A percentile compares a stretch with the other conserved stretches of the same genome.
phyloP scores from a whole-genome alignment of 2,329 filamentous ascomycete genomes.

The Plenodomus tracheiphilus region DNA sequence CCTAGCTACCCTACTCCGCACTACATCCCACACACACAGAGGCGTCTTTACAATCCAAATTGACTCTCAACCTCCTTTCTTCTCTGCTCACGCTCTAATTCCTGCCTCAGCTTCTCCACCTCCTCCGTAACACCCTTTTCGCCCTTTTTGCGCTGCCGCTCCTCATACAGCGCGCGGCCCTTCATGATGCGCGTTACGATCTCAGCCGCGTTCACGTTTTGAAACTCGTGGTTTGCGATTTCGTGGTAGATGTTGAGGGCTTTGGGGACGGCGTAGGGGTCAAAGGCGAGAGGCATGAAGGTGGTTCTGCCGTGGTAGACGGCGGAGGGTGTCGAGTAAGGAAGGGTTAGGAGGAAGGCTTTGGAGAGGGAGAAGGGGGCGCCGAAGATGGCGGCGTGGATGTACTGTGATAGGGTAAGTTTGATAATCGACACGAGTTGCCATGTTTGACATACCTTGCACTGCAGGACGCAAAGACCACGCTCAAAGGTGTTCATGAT shows the following conservation, averaged over 20 bases:
- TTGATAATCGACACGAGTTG: slow-evolving; percentile 3
- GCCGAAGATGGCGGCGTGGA: slow-evolving; percentile 85
- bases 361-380: slow-evolving; percentile 86
- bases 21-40: too few species aligned
- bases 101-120: slow-evolving; percentile 44
- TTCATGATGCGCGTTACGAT: slow-evolving; percentile 91
- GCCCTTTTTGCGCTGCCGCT: slow-evolving; percentile 85
- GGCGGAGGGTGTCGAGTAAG: slow-evolving; percentile 69
- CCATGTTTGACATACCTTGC: slow-evolving; percentile 65
- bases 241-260: slow-evolving; percentile 81
- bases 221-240: slow-evolving; percentile 75
- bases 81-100: slow-evolving; percentile 41
- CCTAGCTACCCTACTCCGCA: too few species aligned
- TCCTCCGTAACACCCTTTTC: slow-evolving; percentile 79
- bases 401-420: slow-evolving; percentile 61
- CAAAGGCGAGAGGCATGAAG: slow-evolving; percentile 71
- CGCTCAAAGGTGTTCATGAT: slow-evolving; percentile 99
- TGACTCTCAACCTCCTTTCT: slow-evolving; percentile 46
- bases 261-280: slow-evolving; percentile 75
- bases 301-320: slow-evolving; percentile 97
- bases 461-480: slow-evolving; percentile 92
- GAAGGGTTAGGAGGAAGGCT: slow-evolving; percentile 73
- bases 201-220: slow-evolving; percentile 86
- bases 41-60: slow-evolving; percentile 41
- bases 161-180: slow-evolving; percentile 86